These are phyloP conservation scores for Penicillium sclerotigenum DNA, from an alignment of 2,329 filamentous ascomycete genomes.

Conservation along the genomic window DNA sequence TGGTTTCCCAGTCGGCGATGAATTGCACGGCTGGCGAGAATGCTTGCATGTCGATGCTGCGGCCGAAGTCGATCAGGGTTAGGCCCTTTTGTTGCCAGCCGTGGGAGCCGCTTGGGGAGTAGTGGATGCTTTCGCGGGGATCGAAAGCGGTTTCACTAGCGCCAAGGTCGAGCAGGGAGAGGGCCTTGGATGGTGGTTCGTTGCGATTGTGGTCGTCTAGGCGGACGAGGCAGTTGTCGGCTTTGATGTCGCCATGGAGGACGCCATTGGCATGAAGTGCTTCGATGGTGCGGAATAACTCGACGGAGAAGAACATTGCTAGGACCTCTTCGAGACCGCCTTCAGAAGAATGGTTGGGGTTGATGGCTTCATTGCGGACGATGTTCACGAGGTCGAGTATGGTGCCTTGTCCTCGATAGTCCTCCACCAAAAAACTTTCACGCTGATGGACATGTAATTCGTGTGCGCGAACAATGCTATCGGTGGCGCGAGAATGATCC, in stretches of 20 bases:
- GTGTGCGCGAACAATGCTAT: conserved; percentile 77
- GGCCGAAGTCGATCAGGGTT: conserved; percentile 88
- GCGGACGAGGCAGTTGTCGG: conserved; percentile 89
- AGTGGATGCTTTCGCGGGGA: conserved; percentile 49
- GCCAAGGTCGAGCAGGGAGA: conserved; percentile 32
- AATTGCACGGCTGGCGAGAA: conserved; percentile 78
- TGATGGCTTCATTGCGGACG: conserved; percentile 63
- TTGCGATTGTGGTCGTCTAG: conserved; percentile 55
- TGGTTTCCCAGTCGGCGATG: conserved; percentile 92
- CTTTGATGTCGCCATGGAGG: conserved; percentile 90
- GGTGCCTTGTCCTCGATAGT: conserved; percentile 84
- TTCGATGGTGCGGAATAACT: conserved; percentile 86
- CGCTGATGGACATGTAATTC: conserved; percentile 90
- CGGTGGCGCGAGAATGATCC: conserved; percentile 62
- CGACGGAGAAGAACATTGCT: conserved; percentile 92
- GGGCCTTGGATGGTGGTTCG: conserved; percentile 18
- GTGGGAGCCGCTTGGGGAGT: conserved; percentile 67
- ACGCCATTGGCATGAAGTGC: conserved; percentile 75
- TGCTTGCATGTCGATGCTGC: conserved; percentile 86
- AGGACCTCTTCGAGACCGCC: conserved; percentile 84
- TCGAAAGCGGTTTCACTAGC: conserved; percentile 20
- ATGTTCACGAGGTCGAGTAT: conserved; percentile 92
- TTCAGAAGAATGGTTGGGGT: conserved; percentile 47
- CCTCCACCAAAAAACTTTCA: conserved; percentile 84
- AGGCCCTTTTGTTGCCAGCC: conserved; percentile 82